Evolutionary conservation across 164 flowering plant genomes (phyloP), one percentile per base, ranked within the genome.

Genomic region (Kalanchoe fedtschenkoi): DNA sequence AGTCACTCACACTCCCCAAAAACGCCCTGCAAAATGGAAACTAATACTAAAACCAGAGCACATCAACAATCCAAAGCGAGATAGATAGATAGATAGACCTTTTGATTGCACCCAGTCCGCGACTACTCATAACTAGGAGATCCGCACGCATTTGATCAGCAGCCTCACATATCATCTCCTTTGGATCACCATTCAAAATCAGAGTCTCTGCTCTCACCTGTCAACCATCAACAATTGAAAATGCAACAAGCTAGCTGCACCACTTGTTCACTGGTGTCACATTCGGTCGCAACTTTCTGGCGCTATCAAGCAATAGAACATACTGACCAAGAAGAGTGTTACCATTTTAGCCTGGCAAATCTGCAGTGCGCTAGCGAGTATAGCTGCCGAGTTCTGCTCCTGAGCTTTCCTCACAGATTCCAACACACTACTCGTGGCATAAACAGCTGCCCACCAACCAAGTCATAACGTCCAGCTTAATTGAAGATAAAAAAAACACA

Each of bases 1-100:
- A 78, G 65, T 80, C 78, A 66, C 84, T 80, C 10, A 80, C 81
- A 61, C 84, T 80, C 16, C 84, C 84, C 30, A 78, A 26, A 26
- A 80, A 71, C 6, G 82, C 80, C 71, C 84, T 80, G 76, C 68
- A 60, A 51, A n/a, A 4, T 58, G 14, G 11, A 34, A 17, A 13
- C 3, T 5, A 26, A 24, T 24, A 33, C 17, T 3, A 32, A 2
- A 34, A 58, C 1, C 35, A 19, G 0, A 34, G 4, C 0, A 10
- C 5, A 6, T 34, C 3, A 34, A n/a, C 22, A 34, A 33, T 32
- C 21, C 21, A 33, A 21, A 33, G 21, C 35, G 15, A 39, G 10
- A 39, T 39, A n/a, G 43, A 39, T 57, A 5, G 22, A 19, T 32
- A 35, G 28, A 29, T 30, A 30, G 8, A 76, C 85, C 86, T 82